phyloP scores from a whole-genome alignment of 1,284 basidiomycete genomes.

The Leccinum subspadiceum region DNA sequence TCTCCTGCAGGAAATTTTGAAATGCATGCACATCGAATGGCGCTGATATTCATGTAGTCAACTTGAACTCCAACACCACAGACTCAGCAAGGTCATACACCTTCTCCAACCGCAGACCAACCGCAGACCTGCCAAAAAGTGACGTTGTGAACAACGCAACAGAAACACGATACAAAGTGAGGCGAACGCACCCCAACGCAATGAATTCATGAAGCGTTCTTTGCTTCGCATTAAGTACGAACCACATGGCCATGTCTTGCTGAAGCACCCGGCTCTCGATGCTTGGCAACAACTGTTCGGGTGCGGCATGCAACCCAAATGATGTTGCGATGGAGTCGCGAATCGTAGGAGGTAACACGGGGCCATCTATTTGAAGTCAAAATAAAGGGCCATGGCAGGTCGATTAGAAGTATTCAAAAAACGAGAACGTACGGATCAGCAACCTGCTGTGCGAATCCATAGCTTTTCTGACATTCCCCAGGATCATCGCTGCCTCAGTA shows the following conservation, averaged over 20 bases:
- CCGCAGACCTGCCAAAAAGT: slow-evolving; percentile 12
- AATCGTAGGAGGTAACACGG: slow-evolving; percentile 14
- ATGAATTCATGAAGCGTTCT: slow-evolving; percentile 22
- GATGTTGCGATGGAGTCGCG: slow-evolving; percentile 4
- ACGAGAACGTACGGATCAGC: slow-evolving; percentile 23
- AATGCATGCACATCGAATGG: neutral
- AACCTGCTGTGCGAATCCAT: slow-evolving; percentile 28
- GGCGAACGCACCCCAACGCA: slow-evolving; percentile 17
- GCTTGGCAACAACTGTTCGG: slow-evolving; percentile 31
- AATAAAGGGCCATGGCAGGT: neutral
- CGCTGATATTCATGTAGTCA: neutral
- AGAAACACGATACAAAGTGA: neutral
- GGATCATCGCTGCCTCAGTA: slow-evolving; percentile 19
- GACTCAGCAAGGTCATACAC: slow-evolving; percentile 29
- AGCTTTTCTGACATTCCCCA: slow-evolving; percentile 22
- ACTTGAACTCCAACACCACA: slow-evolving; percentile 26
- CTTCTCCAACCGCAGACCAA: slow-evolving; percentile 24
- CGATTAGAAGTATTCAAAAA: neutral
- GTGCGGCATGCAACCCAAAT: slow-evolving; percentile 19
- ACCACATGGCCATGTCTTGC: slow-evolving; percentile 32
- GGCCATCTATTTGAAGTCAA: slow-evolving; percentile 18
- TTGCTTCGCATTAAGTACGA: slow-evolving; percentile 27
- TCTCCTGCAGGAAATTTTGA: neutral
- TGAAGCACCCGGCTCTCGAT: slow-evolving; percentile 30
- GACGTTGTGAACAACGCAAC: neutral